phyloP scores from a whole-genome alignment of 2,329 filamentous ascomycete genomes.

The Teratosphaeria epicoccoides region DNA sequence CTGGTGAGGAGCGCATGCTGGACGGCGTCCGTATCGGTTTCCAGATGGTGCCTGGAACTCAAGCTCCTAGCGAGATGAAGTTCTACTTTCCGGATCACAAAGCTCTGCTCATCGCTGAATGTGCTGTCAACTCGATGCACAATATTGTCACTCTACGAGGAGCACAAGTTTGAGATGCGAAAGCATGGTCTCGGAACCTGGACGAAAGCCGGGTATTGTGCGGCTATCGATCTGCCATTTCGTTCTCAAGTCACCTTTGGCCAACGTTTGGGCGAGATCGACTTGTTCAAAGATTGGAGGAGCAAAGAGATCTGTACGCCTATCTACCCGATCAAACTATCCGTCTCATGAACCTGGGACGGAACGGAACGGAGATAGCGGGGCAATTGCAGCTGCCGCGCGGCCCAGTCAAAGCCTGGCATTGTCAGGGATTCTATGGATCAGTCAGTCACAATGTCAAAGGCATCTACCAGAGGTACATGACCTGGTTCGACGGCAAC shows the following conservation, averaged over 20 bases:
- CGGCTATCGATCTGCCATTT: not conserved
- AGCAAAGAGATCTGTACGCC: not conserved
- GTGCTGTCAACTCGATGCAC: not conserved
- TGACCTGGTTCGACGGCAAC: slow-evolving; percentile 7
- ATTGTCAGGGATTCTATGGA: not conserved
- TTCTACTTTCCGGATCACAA: not conserved
- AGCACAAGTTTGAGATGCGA: not conserved
- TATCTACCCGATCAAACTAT: not conserved
- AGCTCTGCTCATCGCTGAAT: not conserved
- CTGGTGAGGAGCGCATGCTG: not conserved
- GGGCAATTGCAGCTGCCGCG: not conserved
- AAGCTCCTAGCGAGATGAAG: not conserved
- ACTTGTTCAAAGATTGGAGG: not conserved
- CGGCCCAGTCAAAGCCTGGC: not conserved
- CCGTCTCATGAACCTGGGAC: not conserved
- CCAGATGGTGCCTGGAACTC: not conserved
- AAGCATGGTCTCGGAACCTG: not conserved
- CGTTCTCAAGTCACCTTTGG: not conserved
- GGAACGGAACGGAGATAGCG: not conserved
- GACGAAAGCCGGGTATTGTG: not conserved
- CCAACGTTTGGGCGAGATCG: not conserved
- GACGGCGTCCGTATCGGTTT: not conserved
- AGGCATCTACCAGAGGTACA: slow-evolving; percentile 4
- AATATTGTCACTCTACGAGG: not conserved
- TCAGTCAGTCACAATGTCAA: slow-evolving; percentile 2